phyloP scores from a whole-genome alignment of 2,329 filamentous ascomycete genomes.

The Monosporascus sp. region DNA sequence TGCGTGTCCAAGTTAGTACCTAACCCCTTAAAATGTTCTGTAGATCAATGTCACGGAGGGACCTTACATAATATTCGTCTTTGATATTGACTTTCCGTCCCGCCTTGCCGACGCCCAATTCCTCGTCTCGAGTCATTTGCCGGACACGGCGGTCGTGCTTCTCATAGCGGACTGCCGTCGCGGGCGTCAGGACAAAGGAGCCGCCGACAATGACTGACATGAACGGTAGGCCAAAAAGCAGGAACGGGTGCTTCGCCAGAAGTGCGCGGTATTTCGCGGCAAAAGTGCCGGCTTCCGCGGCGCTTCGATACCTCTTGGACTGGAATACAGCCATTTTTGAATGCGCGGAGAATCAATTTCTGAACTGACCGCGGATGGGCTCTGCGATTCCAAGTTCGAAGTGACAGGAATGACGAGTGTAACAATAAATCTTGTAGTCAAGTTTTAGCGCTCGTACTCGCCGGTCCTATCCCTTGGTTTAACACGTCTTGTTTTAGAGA shows the following conservation, averaged over 20 bases:
- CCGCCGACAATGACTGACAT: slow-evolving; percentile 83
- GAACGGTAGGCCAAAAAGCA: slow-evolving; percentile 92
- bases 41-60: background rate
- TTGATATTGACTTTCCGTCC: slow-evolving; percentile 70
- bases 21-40: background rate
- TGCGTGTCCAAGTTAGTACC: slow-evolving; percentile 30
- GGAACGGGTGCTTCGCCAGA: slow-evolving; percentile 76
- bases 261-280: slow-evolving; percentile 70
- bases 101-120: slow-evolving; percentile 70
- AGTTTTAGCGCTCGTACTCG: no score
- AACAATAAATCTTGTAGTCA: no score
- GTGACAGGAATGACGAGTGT: no score
- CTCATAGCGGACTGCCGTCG: slow-evolving; percentile 90
- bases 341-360: no score
- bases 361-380: no score
- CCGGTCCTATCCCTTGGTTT: no score
- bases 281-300: slow-evolving; percentile 61
- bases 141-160: slow-evolving; percentile 84
- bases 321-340: slow-evolving; percentile 57
- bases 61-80: slow-evolving; percentile 80
- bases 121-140: slow-evolving; percentile 79
- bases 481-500: no score
- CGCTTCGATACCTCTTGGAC: slow-evolving; percentile 64
- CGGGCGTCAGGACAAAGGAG: slow-evolving; percentile 90
- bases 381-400: no score